Conservation (phyloP, 164 flowering plant species). For the Hamamelis virginiana region DNA sequence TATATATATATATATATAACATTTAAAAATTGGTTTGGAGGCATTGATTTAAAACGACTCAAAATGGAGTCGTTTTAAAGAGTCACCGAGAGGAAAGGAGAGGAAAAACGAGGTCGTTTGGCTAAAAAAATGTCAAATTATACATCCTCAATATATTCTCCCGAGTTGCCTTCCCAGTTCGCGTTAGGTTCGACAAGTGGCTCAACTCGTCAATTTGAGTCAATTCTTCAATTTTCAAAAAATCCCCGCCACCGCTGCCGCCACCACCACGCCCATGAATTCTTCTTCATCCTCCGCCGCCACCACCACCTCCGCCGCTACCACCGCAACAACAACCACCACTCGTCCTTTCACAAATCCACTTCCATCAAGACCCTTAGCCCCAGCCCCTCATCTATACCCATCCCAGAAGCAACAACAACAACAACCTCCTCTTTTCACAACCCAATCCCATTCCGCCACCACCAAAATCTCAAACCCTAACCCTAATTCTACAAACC, state of each 20-base stretch:
- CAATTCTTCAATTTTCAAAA: background rate
- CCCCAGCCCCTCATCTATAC: background rate
- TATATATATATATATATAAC: no score
- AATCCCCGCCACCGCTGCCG: conserved; percentile 14
- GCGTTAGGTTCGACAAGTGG: no score
- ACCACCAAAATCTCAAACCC: conserved; percentile 8
- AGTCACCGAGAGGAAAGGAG: no score
- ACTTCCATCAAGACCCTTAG: background rate
- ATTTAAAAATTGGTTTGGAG: no score
- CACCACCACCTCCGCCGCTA: background rate
- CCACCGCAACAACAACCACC: background rate
- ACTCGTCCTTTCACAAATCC: background rate
- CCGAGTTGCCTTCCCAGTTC: no score
- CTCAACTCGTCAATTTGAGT: no score
- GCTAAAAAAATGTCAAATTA: no score
- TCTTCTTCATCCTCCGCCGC: conserved; percentile 1
- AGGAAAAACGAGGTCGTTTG: no score
- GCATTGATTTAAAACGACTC: no score
- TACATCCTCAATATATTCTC: no score
- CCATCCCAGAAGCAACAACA: no score
- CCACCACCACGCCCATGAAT: conserved; percentile 5
- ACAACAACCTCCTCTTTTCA: background rate
- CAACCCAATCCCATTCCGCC: background rate
- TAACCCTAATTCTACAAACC: conserved; percentile 10
- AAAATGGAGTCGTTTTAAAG: no score